Evolutionary conservation across 2,329 filamentous ascomycete species (phyloP).

Genomic region (Monosporascus sp.): DNA sequence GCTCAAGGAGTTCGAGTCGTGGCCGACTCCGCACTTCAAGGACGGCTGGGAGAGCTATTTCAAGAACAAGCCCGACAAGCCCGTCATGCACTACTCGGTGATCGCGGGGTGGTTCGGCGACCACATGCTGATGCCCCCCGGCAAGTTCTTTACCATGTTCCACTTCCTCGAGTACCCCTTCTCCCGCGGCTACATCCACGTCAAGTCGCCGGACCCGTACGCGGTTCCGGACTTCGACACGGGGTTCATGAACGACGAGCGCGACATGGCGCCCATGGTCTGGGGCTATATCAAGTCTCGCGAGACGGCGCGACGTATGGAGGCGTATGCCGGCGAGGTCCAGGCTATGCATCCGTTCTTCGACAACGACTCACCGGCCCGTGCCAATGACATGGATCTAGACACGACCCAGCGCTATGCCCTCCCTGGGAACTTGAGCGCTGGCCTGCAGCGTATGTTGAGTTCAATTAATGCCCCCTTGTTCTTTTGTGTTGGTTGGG

Average conservation of each 20-base stretch:
- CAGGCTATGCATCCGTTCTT: conserved; percentile 66
- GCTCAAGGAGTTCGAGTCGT: conserved; percentile 61
- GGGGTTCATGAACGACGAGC: conserved; percentile 80
- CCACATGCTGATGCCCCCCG: conserved; percentile 61
- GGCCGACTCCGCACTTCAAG: conserved; percentile 71
- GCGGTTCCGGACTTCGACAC: conserved; percentile 72
- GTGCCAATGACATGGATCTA: conserved; percentile 68
- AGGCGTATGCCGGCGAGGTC: conserved; percentile 72
- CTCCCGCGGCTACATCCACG: not conserved
- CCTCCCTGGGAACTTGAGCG: conserved; percentile 64
- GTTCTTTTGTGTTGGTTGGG: not conserved
- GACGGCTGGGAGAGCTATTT: conserved; percentile 78
- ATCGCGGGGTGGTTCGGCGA: conserved; percentile 64
- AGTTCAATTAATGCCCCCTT: not conserved
- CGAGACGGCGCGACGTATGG: conserved; percentile 74
- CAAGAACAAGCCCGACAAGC: conserved; percentile 79
- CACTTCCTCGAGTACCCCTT: conserved; percentile 47
- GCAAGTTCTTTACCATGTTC: conserved; percentile 82
- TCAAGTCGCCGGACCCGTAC: conserved; percentile 44
- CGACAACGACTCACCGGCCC: conserved; percentile 62
- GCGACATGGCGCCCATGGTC: conserved; percentile 80
- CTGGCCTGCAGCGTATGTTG: conserved; percentile 56
- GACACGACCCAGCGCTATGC: conserved; percentile 71
- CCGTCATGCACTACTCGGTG: conserved; percentile 79
- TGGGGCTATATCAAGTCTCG: conserved; percentile 81